Base-by-base conservation (phyloP, 169 alveolate genomes). In the Toxoplasma gondii region DNA sequence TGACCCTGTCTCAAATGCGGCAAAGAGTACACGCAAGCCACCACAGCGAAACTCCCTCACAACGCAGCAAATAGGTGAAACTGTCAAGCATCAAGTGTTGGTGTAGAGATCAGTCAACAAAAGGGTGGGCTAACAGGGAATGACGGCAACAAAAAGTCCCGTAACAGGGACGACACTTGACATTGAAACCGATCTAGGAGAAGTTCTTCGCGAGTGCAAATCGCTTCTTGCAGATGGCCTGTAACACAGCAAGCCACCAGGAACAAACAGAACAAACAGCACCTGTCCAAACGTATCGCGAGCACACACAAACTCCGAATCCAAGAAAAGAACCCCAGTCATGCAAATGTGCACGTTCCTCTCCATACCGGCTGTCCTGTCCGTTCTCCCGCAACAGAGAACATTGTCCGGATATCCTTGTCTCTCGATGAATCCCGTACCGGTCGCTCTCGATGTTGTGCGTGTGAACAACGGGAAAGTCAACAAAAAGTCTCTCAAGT, bases 211-310 rank as follows among this genome's bases (percentile, higher is more conserved):
- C 86, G 45, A 78, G 86, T 17, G 86, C 39, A 78, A 78, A 78
- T n/a, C 86, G 86, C 44, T 19, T 7, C n/a, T 38, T 78, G 86
- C 86, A 78, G 45, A 78, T 78, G 10, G 86, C 86, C 86, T 78
- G 86, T 19, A n/a, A 78, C 12, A 78, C 22, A n/a, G n/a, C 44
- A n/a, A 19, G 29, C 39, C 86, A 78, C 39, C 22, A n/a, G 29
- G 22, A 9, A n/a, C 22, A 78, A 9, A 78, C 86, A 17, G 27
- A 31, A 27, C 34, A 17, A 69, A 69, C 34, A 69, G 82, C n/a
- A 29, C 2, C 5, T 22, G 34, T 69, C 38, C 82, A 29, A 5
- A 22, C 38, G 82, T 22, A 29, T 5, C 82, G 82, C 19, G 5
- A 22, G 19, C 5, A 12, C 5, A 5, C 82, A 12, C 34, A 9